These are phyloP conservation scores for Alternaria consortialis DNA, from an alignment of 2,329 filamentous ascomycete species.

Conservation along the genomic window DNA sequence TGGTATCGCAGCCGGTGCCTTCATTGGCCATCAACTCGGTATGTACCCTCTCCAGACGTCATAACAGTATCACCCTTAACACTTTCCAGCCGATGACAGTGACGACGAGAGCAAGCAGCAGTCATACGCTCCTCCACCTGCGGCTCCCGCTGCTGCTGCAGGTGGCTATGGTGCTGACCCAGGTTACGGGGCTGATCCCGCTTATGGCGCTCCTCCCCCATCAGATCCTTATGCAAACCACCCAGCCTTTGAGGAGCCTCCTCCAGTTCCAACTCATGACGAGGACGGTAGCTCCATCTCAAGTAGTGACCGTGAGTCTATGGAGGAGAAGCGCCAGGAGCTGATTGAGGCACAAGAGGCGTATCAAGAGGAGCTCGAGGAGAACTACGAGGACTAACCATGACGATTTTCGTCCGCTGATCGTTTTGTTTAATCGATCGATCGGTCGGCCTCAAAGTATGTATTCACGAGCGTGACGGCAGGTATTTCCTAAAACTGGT, in stretches of 20 bases:
- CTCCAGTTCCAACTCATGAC: constrained; percentile 54
- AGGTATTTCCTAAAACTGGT: constrained; percentile 1
- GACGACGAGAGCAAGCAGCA: constrained; percentile 42
- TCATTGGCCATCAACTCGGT: constrained; percentile 66
- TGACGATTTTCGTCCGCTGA: background rate
- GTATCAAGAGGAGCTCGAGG: constrained; percentile 59
- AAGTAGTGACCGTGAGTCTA: constrained; percentile 49
- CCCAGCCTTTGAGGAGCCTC: constrained; percentile 35
- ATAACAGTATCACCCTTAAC: constrained; percentile 17
- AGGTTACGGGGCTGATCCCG: constrained; percentile 20
- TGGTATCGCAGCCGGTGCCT: constrained; percentile 67
- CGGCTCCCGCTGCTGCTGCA: constrained; percentile 24
- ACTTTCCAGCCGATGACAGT: constrained; percentile 32
- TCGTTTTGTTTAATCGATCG: background rate
- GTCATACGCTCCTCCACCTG: constrained; percentile 25
- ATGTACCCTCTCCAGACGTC: constrained; percentile 37
- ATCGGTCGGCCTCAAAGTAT: background rate
- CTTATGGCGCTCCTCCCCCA: constrained; percentile 20
- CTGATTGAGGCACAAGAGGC: constrained; percentile 63
- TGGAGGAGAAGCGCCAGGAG: constrained; percentile 64
- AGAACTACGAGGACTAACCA: constrained; percentile 38
- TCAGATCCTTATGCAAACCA: constrained; percentile 26
- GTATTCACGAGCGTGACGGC: background rate
- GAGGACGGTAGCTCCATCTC: constrained; percentile 52
- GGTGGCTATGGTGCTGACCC: constrained; percentile 20